phyloP scores from a whole-genome alignment of 768 basidiomycete species.

The Auricularia sp. region DNA sequence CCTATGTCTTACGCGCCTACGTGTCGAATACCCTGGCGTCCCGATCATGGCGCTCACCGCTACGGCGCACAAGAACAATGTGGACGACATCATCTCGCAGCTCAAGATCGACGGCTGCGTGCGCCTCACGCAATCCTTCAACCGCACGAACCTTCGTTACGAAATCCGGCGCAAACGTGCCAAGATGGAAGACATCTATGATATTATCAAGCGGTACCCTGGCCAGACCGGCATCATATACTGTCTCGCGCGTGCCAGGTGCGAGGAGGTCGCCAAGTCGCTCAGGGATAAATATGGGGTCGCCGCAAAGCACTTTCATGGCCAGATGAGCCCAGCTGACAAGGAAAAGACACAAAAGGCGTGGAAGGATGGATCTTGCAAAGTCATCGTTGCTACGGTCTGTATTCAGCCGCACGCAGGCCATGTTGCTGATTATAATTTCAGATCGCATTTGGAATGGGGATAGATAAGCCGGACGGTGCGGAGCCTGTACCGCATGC shows the following conservation, averaged over 20 bases:
- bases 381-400: conserved; percentile 91
- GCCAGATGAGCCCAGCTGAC: conserved; percentile 54
- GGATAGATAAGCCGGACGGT: conserved; percentile 62
- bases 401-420: conserved; percentile 11
- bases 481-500: not conserved
- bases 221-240: conserved; percentile 77
- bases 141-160: conserved; percentile 86
- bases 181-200: conserved; percentile 47
- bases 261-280: conserved; percentile 69
- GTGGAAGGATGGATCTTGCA: conserved; percentile 64
- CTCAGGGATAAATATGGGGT: conserved; percentile 50
- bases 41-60: conserved; percentile 97
- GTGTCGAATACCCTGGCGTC: conserved; percentile 61
- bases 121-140: conserved; percentile 75
- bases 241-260: conserved; percentile 56
- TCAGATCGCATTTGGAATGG: conserved; percentile 96
- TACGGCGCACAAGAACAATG: conserved; percentile 72
- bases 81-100: conserved; percentile 66
- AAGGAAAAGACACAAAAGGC: conserved; percentile 50
- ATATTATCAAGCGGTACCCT: conserved; percentile 52
- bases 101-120: conserved; percentile 52
- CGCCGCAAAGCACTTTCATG: conserved; percentile 76
- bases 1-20: conserved; percentile 52
- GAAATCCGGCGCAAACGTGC: conserved; percentile 40
- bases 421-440: not conserved